Base-by-base conservation (phyloP, 345 rosid genomes). In the Nasturtium officinale region DNA sequence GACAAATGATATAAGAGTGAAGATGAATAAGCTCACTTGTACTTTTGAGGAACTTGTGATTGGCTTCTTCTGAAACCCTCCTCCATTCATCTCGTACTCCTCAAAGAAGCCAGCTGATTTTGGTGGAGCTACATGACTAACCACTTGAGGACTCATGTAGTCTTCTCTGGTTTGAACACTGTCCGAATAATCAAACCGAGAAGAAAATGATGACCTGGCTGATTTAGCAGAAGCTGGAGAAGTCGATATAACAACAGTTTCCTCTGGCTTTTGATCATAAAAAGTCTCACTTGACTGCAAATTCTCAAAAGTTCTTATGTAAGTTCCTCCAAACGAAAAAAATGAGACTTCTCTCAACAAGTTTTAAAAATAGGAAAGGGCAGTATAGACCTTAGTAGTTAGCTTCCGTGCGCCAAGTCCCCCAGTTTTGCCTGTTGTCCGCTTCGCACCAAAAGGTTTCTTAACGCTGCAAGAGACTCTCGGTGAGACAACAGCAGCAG, bases 211-310 rank as follows among this genome's bases (percentile, higher is more conserved):
- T 61, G 90, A 79, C 72, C 87, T 82, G 29, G 83, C 72, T 58
- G 90, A 69, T 30, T 86, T 82, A 69, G 80, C 71, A 38, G 90
- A 67, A 59, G 79, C 68, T 61, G 96, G 66, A 37, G 92, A 66
- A 69, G 87, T 83, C 75, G 21, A 38, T 7, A 76, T 17, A 30
- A 60, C 77, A 67, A 77, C 75, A 25, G 85, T 74, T 67, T 91
- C 98, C 80, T 90, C 97, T 43, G 98, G 99, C 80, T 91, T 90
- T 79, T 95, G 99, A 79, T 95, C 98, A 78, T 95, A 95, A 5
- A 95, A 86, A 81, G 78, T 89, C 79, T 82, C 97, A 69, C 81
- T 90, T 11, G 97, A 78, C 98, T 95, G 93, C 79, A 80, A 57
- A 1, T 56, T 57, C 4, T 8, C 45, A 58, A 57, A 58, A 12